These are phyloP conservation scores for Phytopythium oedochilum DNA, from an alignment of 352 stramenopile species.

Conservation along the genomic window DNA sequence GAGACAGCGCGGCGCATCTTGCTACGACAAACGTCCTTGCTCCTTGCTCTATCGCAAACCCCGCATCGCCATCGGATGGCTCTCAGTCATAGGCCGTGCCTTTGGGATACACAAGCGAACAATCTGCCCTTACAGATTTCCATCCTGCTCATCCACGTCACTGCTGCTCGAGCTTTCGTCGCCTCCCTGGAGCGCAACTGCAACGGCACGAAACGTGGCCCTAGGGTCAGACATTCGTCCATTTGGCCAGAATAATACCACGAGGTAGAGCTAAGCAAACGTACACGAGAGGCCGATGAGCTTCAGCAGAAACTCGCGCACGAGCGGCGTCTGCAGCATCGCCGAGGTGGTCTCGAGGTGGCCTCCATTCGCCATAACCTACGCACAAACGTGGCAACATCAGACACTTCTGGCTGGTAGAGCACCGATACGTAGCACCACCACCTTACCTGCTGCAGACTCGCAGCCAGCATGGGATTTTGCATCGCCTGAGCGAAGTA, in stretches of 20 bases:
- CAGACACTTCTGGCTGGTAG: neutral
- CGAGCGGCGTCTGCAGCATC: constrained; percentile 24
- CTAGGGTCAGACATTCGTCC: constrained; percentile 2
- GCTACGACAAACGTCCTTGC: neutral
- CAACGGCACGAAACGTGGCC: too few relatives aligned
- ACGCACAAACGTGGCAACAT: neutral
- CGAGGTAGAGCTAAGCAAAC: constrained; percentile 1
- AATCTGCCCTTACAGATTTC: neutral
- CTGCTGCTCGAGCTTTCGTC: neutral
- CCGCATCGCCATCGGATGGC: neutral
- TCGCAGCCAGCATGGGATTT: constrained; percentile 43
- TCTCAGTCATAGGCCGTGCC: too few relatives aligned
- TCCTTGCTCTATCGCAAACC: neutral
- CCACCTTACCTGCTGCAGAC: constrained; percentile 52
- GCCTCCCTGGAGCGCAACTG: constrained; percentile 18
- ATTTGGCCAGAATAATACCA: neutral
- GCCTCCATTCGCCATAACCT: constrained; percentile 56
- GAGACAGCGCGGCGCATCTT: neutral
- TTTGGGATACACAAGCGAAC: neutral
- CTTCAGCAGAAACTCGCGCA: constrained; percentile 57
- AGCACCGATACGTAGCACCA: neutral
- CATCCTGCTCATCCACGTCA: neutral
- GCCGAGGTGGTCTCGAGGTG: constrained; percentile 27
- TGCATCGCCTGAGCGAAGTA: constrained; percentile 54
- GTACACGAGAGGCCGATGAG: constrained; percentile 59